phyloP scores from a whole-genome alignment of 768 basidiomycete species.

The Phlebiopsis flavidoalba region DNA sequence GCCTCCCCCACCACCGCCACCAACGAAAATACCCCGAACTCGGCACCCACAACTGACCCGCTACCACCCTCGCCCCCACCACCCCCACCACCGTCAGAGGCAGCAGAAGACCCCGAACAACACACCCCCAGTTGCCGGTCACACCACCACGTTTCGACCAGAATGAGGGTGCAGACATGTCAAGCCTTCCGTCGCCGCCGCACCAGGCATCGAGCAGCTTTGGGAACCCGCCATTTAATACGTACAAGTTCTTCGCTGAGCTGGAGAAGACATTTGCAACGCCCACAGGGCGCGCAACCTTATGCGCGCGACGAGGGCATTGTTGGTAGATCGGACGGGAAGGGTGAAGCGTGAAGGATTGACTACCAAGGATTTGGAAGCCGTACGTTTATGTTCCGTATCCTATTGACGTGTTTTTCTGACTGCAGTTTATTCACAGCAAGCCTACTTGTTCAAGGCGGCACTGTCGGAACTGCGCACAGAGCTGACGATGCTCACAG shows the following conservation, averaged over 20 bases:
- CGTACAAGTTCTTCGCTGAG: conserved; percentile 67
- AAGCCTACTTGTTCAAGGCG: conserved; percentile 94
- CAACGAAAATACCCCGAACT: neutral
- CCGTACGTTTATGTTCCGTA: conserved; percentile 44
- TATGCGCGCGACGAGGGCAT: conserved; percentile 79
- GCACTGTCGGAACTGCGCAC: conserved; percentile 87
- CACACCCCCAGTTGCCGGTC: neutral
- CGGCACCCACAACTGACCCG: neutral
- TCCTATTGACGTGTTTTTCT: neutral
- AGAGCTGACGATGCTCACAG: conserved; percentile 74
- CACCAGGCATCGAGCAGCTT: conserved; percentile 32
- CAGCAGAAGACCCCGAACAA: neutral
- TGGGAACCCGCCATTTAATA: conserved; percentile 74
- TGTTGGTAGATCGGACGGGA: conserved; percentile 72
- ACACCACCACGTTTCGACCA: conserved; percentile 5
- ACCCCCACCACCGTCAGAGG: conserved; percentile 1
- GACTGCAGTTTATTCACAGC: conserved; percentile 38
- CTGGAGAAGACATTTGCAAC: conserved; percentile 74
- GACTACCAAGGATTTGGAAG: conserved; percentile 74
- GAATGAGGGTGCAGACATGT: conserved; percentile 12
- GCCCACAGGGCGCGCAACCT: conserved; percentile 67
- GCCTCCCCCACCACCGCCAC: conserved; percentile 7
- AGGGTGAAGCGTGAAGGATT: conserved; percentile 69
- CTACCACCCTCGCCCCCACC: conserved; percentile 2
- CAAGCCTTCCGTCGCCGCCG: conserved; percentile 17